Evolutionary conservation across 768 basidiomycete genomes (phyloP), one percentile per base, ranked within the genome.

Genomic region (Tubosaeta brunneosetosa): DNA sequence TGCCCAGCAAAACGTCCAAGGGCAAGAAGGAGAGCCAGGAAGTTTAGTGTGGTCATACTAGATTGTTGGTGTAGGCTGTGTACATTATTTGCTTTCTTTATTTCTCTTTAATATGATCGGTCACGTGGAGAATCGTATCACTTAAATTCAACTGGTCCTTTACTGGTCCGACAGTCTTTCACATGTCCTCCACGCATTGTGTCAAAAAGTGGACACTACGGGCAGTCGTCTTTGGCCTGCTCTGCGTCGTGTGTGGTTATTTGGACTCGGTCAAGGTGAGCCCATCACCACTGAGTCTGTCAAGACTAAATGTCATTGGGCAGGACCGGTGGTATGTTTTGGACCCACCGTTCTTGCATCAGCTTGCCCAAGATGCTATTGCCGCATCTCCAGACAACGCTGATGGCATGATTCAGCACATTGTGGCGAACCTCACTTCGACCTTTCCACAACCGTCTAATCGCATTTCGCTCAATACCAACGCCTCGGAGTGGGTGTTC

Each of bases 241-340:
- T 74, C n/a, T 64, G 57, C 40, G 69, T 70, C 8, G 57, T 72
- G 3, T 82, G 74, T 45, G 57, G 73, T 17, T 81, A 74, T 73
- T 66, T 88, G 36, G 86, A 88, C 62, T 70, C 71, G 12, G 81
- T 87, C 62, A 86, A 85, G 74, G 86, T 85, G 50, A 29, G 74
- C n/a, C 12, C 2, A 8, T 22, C 2, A 7, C 14, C 31, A n/a
- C 3, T 29, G 40, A 13, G 25, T 26, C 17, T 17, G 9, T 8
- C 29, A 38, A 3, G 12, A 44, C 46, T 57, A 16, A 50, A 38
- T 13, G 27, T 22, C 25, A 27, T 7, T 22, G 37, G 17, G 32
- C 55, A 94, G 93, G 77, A 86, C 44, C 82, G 83, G 51, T 97
- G 87, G 83, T 97, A 95, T 69, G 82, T 93, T 52, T 81, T 98